Percentiles rank a stretch among this genome's conserved stretches.
phyloP scores from a whole-genome alignment of 495 filamentous ascomycete species.

The Penicillium coffeae region DNA sequence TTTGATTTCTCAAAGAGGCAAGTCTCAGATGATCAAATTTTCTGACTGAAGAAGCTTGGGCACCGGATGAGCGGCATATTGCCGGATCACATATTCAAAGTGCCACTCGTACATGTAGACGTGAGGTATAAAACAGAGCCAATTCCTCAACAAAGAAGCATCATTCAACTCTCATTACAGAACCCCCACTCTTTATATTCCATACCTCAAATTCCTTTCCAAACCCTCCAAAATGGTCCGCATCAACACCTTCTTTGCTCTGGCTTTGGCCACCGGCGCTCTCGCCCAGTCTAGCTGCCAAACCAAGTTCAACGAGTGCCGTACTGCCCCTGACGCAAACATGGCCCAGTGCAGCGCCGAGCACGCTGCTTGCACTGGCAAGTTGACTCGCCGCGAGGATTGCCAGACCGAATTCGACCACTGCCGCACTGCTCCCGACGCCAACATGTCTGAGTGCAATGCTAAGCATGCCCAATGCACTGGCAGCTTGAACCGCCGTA shows the following conservation, averaged over 20 bases:
- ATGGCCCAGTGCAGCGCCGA: conserved; percentile 3
- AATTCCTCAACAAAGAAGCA: background rate
- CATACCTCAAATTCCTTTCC: background rate
- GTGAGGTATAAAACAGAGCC: conserved; percentile 2
- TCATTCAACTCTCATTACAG: background rate
- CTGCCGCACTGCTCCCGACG: conserved; percentile 6
- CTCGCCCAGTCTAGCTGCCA: conserved; percentile 9
- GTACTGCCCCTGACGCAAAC: conserved; percentile 4
- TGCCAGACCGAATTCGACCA: conserved; percentile 3
- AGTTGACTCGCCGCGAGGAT: no score
- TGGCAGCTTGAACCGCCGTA: no score
- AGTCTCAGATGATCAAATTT: no score
- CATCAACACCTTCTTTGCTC: conserved; percentile 6
- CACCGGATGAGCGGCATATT: no score
- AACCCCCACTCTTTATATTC: background rate
- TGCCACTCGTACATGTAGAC: no score
- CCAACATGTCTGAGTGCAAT: no score
- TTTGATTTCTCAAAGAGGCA: no score
- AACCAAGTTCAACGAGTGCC: conserved; percentile 8
- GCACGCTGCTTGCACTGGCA: conserved; percentile 6
- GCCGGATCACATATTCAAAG: no score
- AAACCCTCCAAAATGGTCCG: conserved; percentile 9
- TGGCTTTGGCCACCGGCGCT: conserved; percentile 2
- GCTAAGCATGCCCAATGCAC: no score
- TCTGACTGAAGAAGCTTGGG: no score